Conservation (phyloP, 2,329 filamentous ascomycete species). For the Ceratocystis albifundus region DNA sequence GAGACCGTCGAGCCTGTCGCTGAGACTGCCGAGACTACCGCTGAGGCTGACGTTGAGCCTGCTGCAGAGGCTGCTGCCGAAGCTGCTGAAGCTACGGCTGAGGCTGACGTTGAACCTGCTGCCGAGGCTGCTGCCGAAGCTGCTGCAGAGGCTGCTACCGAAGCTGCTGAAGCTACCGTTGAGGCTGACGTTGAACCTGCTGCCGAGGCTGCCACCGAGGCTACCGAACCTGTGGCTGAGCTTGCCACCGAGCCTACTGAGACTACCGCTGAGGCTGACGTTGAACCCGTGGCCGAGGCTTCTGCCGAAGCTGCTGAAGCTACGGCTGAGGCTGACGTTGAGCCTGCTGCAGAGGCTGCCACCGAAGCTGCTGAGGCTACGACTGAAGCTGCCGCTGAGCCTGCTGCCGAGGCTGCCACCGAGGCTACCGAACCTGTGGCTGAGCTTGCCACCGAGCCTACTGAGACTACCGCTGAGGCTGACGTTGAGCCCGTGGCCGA, state of each 20-base stretch:
- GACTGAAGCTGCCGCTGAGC: not conserved
- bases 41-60: slow-evolving; percentile 9
- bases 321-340: not conserved
- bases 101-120: not conserved
- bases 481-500: too few relatives aligned
- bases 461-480: not conserved
- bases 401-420: not conserved
- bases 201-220: too few relatives aligned
- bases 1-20: too few relatives aligned
- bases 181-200: too few relatives aligned
- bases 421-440: not conserved
- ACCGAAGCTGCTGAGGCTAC: not conserved
- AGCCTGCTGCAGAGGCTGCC: not conserved
- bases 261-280: not conserved
- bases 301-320: not conserved
- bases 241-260: not conserved
- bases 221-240: too few relatives aligned
- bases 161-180: too few relatives aligned
- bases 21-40: not conserved
- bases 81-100: not conserved
- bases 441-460: not conserved
- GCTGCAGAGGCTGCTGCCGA: slow-evolving; percentile 14
- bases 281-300: slow-evolving; percentile 9
- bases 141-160: too few relatives aligned
- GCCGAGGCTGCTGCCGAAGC: too few relatives aligned